phyloP scores from a whole-genome alignment of 106 monocot genomes.

The Ottelia alismoides region DNA sequence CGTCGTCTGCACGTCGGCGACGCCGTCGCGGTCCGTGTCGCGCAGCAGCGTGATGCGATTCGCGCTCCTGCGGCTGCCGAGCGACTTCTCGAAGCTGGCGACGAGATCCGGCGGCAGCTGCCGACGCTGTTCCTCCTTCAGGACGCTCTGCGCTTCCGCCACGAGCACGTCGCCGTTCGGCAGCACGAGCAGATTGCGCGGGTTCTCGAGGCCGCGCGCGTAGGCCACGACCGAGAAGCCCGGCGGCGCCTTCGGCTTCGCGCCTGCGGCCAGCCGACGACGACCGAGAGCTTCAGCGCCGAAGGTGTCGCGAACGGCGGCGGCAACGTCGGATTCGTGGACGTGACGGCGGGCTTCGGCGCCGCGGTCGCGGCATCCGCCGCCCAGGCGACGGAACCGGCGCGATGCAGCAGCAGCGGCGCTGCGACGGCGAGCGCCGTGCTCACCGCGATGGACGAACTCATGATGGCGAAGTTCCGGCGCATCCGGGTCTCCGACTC shows the following conservation, averaged over 20 bases:
- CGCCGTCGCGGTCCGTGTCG: neutral
- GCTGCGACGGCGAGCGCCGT: too few relatives aligned
- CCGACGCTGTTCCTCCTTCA: neutral
- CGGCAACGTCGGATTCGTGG: too few relatives aligned
- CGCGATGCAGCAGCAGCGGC: too few relatives aligned
- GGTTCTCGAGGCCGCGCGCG: neutral
- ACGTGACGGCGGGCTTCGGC: too few relatives aligned
- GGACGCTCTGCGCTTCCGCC: neutral
- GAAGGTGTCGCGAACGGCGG: too few relatives aligned
- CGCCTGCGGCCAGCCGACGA: neutral
- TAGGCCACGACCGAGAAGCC: neutral
- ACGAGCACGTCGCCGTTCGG: neutral
- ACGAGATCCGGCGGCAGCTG: neutral
- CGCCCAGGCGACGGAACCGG: too few relatives aligned
- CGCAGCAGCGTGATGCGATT: neutral
- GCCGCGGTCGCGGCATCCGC: too few relatives aligned
- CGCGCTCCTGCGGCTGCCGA: neutral
- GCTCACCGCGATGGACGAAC: too few relatives aligned
- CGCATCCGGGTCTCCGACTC: too few relatives aligned
- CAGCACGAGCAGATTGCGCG: neutral
- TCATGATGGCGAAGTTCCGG: too few relatives aligned
- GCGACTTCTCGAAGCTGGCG: neutral
- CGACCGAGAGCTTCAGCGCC: neutral
- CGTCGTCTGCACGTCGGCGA: too few relatives aligned
- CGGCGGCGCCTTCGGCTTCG: neutral